Base-by-base conservation (phyloP, 257 asterid species). In the Petunia axillaris region DNA sequence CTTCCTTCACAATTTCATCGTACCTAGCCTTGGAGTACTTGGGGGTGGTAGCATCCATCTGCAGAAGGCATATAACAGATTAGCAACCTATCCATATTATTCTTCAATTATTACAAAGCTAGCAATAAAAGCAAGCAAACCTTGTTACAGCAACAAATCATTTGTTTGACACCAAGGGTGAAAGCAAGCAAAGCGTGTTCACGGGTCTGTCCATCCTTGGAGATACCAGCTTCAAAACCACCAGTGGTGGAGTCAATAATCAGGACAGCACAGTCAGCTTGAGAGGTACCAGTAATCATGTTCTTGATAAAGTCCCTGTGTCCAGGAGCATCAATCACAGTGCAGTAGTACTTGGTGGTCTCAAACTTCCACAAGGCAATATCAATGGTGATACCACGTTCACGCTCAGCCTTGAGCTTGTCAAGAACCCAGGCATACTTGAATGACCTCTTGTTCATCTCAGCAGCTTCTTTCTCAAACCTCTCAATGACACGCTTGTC, bases 391-490 rank as follows among this genome's bases (percentile, higher is more conserved):
- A 93, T 93, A 85, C 96, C 97, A 81, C 96, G 97, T 58, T 93
- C 97, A 25, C 95, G 97, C 88, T 93, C 97, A 40, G 97, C 97
- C 84, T 93, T 93, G 15, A 93, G 97, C 84, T 93, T 93, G 93
- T 93, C 97, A 8, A 93, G 90, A 82, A 93, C 96, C 96, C 97
- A 93, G 2, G 96, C 97, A 48, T 92, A 92, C 90, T 92, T 92
- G 91, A 92, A 92, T 11, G 95, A 92, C 85, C 97, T 90, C 87
- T 92, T 92, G 91, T 92, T 92, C 97, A 92, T 92, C 85, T 92
- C 97, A 74, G 97, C 97, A 16, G 95, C 97, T 71, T 93, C 97
- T 87, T 93, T 93, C 90, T 93, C 97, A 7, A 93, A 93, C 86
- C 97, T 91, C 86, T 92, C 95, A 58, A 92, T 92, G 50, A 91